Evolutionary conservation across 768 basidiomycete species (phyloP).

Genomic region (Russula olivacea): DNA sequence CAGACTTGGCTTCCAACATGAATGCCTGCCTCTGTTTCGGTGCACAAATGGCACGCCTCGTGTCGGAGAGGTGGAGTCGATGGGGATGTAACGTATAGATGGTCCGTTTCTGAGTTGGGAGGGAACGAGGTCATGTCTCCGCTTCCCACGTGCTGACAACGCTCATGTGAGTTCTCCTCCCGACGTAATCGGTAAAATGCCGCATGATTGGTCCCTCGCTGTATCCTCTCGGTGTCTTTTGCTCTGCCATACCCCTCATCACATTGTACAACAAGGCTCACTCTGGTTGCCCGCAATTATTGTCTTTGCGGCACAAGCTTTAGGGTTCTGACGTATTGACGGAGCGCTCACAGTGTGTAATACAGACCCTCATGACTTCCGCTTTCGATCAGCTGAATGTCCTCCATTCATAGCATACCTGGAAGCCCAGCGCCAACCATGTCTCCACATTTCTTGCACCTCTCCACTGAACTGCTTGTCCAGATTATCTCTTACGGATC

Average conservation of each 20-base stretch:
- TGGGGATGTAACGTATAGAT: not conserved
- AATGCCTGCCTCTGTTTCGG: not conserved
- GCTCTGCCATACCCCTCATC: not conserved
- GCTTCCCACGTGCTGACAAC: slow-evolving; percentile 1
- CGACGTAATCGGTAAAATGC: not conserved
- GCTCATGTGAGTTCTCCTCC: not conserved
- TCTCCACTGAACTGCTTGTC: slow-evolving; percentile 20
- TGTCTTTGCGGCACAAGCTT: not conserved
- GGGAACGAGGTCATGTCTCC: not conserved
- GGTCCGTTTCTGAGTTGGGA: not conserved
- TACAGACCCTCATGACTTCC: not conserved
- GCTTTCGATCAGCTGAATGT: not conserved
- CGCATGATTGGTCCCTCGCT: not conserved
- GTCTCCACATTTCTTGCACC: slow-evolving; percentile 19
- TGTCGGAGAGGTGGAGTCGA: not conserved
- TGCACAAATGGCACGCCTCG: not conserved
- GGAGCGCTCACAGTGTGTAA: slow-evolving; percentile 9
- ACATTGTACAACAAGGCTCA: not conserved
- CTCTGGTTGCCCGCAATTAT: not conserved
- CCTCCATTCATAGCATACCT: not conserved
- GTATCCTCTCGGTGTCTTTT: not conserved
- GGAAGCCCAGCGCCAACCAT: slow-evolving; percentile 10
- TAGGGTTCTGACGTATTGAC: not conserved
- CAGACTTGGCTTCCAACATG: too few relatives aligned
- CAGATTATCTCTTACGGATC: slow-evolving; percentile 19